These are phyloP conservation scores for Nothophoma quercina DNA, from an alignment of 2,329 filamentous ascomycete species.

Conservation along the genomic window DNA sequence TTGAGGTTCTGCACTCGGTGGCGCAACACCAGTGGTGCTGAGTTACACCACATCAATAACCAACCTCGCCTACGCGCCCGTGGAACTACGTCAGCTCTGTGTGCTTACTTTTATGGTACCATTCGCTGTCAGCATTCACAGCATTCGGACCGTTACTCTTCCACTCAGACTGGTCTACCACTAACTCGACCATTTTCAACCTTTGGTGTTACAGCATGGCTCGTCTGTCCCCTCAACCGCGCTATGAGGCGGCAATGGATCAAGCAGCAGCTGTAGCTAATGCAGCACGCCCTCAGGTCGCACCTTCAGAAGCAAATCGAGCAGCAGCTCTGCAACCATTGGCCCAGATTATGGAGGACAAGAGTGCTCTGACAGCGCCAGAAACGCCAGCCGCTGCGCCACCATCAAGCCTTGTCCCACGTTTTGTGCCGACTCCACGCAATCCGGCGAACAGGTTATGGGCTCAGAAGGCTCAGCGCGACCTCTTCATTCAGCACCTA, in stretches of 20 bases:
- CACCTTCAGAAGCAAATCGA: too few relatives aligned
- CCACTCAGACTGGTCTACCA: neutral
- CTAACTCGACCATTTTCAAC: neutral
- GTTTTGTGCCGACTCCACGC: too few relatives aligned
- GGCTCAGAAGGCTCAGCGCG: constrained; percentile 29
- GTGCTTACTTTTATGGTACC: constrained; percentile 1
- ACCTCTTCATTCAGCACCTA: constrained; percentile 32
- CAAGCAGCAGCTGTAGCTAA: too few relatives aligned
- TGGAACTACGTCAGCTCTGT: constrained; percentile 8
- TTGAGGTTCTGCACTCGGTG: neutral
- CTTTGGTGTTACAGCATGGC: constrained; percentile 2
- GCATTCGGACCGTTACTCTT: constrained; percentile 3
- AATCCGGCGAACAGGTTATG: constrained; percentile 27
- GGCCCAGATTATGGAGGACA: neutral
- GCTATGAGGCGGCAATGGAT: neutral
- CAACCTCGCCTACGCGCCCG: neutral
- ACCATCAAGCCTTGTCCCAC: constrained; percentile 14
- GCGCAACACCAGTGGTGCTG: neutral
- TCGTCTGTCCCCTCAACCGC: neutral
- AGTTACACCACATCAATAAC: constrained; percentile 2
- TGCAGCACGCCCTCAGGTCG: too few relatives aligned
- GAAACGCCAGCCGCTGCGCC: neutral
- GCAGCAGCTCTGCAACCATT: too few relatives aligned
- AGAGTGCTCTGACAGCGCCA: neutral
- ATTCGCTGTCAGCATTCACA: neutral